Evolutionary conservation across 805 yeast species (phyloP), one percentile per base, ranked within the genome.

Genomic region (Zygosaccharomyces rouxii): DNA sequence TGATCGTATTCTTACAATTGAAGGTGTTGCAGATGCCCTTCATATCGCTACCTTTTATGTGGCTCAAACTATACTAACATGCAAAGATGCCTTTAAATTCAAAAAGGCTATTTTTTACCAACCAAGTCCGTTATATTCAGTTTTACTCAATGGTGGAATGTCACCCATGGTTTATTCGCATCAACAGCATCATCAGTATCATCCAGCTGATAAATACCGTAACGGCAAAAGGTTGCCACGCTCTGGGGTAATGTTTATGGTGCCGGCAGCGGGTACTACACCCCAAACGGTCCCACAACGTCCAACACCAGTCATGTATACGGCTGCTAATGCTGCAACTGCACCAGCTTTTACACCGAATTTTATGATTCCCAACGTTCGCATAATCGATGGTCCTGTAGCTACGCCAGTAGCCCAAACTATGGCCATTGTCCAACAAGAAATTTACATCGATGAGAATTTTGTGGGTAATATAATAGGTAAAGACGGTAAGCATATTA

Each of bases 401-500:
- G 33, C 57, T 14, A 47, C 54, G 4, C 54, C 58, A 6, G 35
- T 55, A 52, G 70, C 77, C 37, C 86, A 77, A 57, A 77, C 58
- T 25, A 56, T 56, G 56, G 47, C 78, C 57, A 73, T 77, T 46
- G 55, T 59, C 2, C 76, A 80, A 47, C 87, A 86, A 65, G 90
- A 84, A 51, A 73, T 88, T 3, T 83, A 71, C 55, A 88, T 89
- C 38, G 89, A 95, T 21, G 83, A 83, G 60, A 79, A 79, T 31
- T 84, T 77, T 65, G 89, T 89, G 35, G 96, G 96, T 1, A 79
- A 86, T 35, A 83, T 89, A 23, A 89, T 89, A 51, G 96, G 96
- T 1, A 86, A 82, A 66, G 88, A 89, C 28, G 96, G 96, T 16
- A 80, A 84, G 58, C 85, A 83, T 56, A 83, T 89, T 50, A 84